Evolutionary conservation across 768 basidiomycete species (phyloP), one percentile per base, ranked within the genome.

Genomic region (Chalciporus chontae): DNA sequence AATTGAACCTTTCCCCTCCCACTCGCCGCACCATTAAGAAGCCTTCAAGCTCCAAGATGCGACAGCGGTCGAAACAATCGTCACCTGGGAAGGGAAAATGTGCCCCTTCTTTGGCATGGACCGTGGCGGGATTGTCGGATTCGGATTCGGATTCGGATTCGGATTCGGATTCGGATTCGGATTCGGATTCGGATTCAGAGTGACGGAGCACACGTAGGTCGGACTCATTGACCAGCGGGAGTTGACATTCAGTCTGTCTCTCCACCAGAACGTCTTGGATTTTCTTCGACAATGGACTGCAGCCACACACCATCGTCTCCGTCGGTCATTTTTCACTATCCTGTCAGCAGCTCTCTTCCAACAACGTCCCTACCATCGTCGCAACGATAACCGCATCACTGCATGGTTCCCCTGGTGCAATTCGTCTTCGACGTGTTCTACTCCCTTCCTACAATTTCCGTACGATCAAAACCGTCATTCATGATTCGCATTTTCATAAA

Each of bases 151-250:
- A 6, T 73, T 72, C 57, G 21, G 21, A 21, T 3, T 32, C 5
- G 43, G 44, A 10, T 55, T 4, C 6, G 51, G 50, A 6, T 73
- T 21, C 15, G 26, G 37, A 15, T 3, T 32, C 5, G 43, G 44
- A 10, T 55, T 4, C 6, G 51, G 50, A 6, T 73, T 72, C 57
- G 21, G 21, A 21, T n/a, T n/a, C n/a, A n/a, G n/a, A n/a, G n/a
- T n/a, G n/a, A n/a, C n/a, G n/a, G n/a, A n/a, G n/a, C 21, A 21
- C 21, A 21, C 21, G 21, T 21, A 21, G 21, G 21, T 21, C 21
- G 4, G 21, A 21, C 21, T 21, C 21, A 21, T 21, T 21, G 21
- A 21, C 4, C 21, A 21, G 4, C 21, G 4, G 21, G 21, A 21
- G 2, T 21, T 21, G 21, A 21, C 21, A 21, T 21, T 21, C 21